phyloP scores from a whole-genome alignment of 345 rosid species.

The Trapa bicornis region DNA sequence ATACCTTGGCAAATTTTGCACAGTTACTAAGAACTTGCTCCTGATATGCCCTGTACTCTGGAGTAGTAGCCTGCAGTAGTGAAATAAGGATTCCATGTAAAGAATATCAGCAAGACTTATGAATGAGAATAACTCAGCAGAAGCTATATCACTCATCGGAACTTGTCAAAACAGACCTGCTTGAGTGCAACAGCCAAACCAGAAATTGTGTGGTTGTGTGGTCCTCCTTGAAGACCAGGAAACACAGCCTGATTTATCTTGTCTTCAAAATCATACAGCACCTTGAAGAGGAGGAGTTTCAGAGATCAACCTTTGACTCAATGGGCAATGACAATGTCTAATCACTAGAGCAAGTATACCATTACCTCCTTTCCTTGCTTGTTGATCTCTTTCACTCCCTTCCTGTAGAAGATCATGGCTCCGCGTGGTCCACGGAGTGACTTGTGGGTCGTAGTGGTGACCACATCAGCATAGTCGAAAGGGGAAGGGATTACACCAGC shows the following conservation, averaged over 20 bases:
- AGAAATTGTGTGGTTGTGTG: slow-evolving; percentile 95
- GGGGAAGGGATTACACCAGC: slow-evolving; percentile 96
- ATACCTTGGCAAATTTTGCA: slow-evolving; percentile 78
- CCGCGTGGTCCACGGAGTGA: slow-evolving; percentile 99
- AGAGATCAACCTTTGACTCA: not conserved
- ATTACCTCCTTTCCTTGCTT: slow-evolving; percentile 91
- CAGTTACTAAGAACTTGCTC: slow-evolving; percentile 91
- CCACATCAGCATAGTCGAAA: slow-evolving; percentile 95
- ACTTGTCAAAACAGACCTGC: slow-evolving; percentile 32
- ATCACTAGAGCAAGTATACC: not conserved
- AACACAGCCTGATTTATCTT: slow-evolving; percentile 95
- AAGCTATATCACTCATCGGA: not conserved
- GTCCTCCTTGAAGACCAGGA: slow-evolving; percentile 99
- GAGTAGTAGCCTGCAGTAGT: slow-evolving; percentile 60
- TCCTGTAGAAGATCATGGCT: slow-evolving; percentile 97
- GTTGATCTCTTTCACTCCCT: slow-evolving; percentile 82
- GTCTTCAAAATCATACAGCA: slow-evolving; percentile 85
- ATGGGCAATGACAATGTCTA: not conserved
- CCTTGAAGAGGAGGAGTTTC: slow-evolving; percentile 22
- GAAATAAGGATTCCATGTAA: not conserved
- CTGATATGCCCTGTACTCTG: slow-evolving; percentile 94
- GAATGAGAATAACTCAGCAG: too few relatives aligned
- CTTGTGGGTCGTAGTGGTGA: slow-evolving; percentile 97
- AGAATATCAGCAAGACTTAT: not conserved
- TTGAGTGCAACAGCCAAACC: slow-evolving; percentile 95